These are phyloP conservation scores for Volvox africanus DNA, from an alignment of 139 green algal genomes.

Conservation along the genomic window DNA sequence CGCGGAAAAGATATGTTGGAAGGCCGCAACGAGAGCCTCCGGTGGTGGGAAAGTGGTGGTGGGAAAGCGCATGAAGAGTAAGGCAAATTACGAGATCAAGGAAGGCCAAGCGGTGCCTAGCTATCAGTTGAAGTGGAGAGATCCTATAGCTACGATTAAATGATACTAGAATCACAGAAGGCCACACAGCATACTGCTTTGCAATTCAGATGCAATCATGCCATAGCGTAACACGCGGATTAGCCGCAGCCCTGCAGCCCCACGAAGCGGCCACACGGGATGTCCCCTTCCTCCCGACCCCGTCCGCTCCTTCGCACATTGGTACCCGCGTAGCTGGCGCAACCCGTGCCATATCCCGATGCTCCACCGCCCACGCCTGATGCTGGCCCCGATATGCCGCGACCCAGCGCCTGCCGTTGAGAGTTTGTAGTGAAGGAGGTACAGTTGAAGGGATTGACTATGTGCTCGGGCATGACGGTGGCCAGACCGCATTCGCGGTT, in stretches of 20 bases:
- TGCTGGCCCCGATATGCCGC: neutral
- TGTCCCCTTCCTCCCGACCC: neutral
- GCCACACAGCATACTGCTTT: neutral
- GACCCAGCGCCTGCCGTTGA: neutral
- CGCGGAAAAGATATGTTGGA: too few species aligned
- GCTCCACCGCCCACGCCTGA: neutral
- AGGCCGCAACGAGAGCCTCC: too few species aligned
- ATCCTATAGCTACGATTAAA: neutral
- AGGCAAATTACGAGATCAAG: too few species aligned
- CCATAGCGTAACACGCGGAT: too few species aligned
- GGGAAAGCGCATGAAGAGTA: too few species aligned
- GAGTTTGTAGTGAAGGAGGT: neutral
- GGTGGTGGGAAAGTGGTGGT: too few species aligned
- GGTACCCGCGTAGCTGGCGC: slow-evolving; percentile 8
- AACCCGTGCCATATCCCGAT: neutral
- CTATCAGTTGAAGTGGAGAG: neutral
- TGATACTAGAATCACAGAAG: neutral
- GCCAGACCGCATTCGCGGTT: slow-evolving; percentile 1
- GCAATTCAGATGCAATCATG: too few species aligned
- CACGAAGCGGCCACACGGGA: too few species aligned
- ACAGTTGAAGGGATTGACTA: slow-evolving; percentile 20
- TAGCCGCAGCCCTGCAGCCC: too few species aligned
- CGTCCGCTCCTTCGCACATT: neutral
- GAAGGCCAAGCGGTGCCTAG: neutral
- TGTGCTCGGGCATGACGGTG: neutral